Conservation (phyloP, 176 grass and related monocot genomes). For the Sorghum bicolor region Sorghum_bicolor_NCBIv3 NC_012870.2:77245001-77245500, state of each 20-base stretch:
- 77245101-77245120: conserved; percentile 23
- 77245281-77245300: too few species aligned
- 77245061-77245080: conserved; percentile 11
- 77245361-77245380: too few species aligned
- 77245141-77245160: background rate
- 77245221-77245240: background rate
- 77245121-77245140: conserved; percentile 6
- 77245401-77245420: too few species aligned
- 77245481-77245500: too few species aligned
- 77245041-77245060: conserved; percentile 21
- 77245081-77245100: conserved; percentile 33
- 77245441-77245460: too few species aligned
- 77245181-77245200: background rate
- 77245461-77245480: too few species aligned
- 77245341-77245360: too few species aligned
- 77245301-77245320: too few species aligned
- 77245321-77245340: too few species aligned
- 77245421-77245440: too few species aligned
- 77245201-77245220: background rate
- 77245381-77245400: too few species aligned
- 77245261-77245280: background rate
- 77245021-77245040: conserved; percentile 4
- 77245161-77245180: background rate
- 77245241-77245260: background rate
- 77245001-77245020: background rate